Base-by-base conservation (phyloP, 2,329 filamentous ascomycete species). In the Aspergillus thermomutatus region DNA sequence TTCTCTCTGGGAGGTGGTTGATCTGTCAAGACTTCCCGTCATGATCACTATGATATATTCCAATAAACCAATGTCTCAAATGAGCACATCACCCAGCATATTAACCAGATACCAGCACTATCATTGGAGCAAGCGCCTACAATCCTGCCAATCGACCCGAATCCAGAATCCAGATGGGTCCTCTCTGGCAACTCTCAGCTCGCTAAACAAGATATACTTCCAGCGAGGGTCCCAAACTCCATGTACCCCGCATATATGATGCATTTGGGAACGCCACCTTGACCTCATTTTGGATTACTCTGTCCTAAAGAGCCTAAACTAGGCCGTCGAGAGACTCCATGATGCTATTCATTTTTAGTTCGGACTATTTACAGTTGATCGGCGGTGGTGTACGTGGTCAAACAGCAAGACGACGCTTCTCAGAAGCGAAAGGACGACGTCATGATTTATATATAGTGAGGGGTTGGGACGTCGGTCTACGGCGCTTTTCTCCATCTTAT, bases 221-320 rank as follows among this genome's bases (percentile, higher is more conserved):
- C 19, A 45, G 14, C 19, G 17, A 45, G 41, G 28, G 11, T 11
- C 28, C 28, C 28, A 34, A 34, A 11, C 41, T 23, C 19, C 19
- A 2, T 23, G 19, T 53, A 54, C 49, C 52, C 54, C 50, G 50
- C 50, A 56, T 47, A 45, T 3, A 9, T 43, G 40, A 43, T 52
- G 43, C 31, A 52, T 52, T 45, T 23, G n/a, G n/a, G 14, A 53
- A 52, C 50, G 50, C 54, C 45, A 56, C 49, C 40, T 55, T 56
- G 54, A 56, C 54, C 34, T 56, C 50, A 56, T 52, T 26, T 26
- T 11, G 49, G 21, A 9, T 2, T 52, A 31, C 25, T 41, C 19
- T 11, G 28, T 41, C 21, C 19, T 19, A 2, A 11, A 23, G 41
- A 21, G 41, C 19, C 10, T 10, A 45, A 17, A 17, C 31, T 37